A percentile compares a stretch with the other conserved stretches of the same genome.
Evolutionary conservation across 345 rosid species (phyloP).

Genomic region (Populus euphratica): DNA sequence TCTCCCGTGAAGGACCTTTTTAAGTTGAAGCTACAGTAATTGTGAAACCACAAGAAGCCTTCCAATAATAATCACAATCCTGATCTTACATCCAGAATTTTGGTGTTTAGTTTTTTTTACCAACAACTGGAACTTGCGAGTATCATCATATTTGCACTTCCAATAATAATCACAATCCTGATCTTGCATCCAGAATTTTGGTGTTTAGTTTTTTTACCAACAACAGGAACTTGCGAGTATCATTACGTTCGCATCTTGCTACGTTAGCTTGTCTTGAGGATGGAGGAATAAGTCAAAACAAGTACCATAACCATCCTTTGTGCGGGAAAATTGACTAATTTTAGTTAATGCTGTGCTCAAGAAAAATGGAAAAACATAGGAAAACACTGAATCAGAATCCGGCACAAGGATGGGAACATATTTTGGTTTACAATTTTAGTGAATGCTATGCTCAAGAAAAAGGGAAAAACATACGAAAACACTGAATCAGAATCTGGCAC

Average conservation of each 20-base stretch:
- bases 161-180: not conserved
- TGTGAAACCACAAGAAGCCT: not conserved
- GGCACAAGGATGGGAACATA: not conserved
- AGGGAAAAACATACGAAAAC: too few relatives aligned
- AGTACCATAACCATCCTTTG: not conserved
- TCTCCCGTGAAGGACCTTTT: too few relatives aligned
- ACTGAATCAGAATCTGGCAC: too few relatives aligned
- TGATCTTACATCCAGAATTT: not conserved
- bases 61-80: not conserved
- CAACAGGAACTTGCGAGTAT: not conserved
- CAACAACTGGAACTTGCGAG: not conserved
- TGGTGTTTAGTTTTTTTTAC: not conserved
- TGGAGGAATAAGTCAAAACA: not conserved
- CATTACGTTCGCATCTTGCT: not conserved
- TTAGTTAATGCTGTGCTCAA: not conserved
- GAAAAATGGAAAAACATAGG: too few relatives aligned
- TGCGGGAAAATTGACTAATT: not conserved
- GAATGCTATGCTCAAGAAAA: too few relatives aligned
- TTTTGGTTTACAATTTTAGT: conserved; percentile 25
- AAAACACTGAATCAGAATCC: too few relatives aligned
- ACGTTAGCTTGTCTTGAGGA: not conserved
- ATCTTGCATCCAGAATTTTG: not conserved
- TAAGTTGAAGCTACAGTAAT: too few relatives aligned
- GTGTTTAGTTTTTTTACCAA: not conserved
- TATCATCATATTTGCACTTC: not conserved